phyloP scores from a whole-genome alignment of 768 basidiomycete species.

The Mycena latifolia region DNA sequence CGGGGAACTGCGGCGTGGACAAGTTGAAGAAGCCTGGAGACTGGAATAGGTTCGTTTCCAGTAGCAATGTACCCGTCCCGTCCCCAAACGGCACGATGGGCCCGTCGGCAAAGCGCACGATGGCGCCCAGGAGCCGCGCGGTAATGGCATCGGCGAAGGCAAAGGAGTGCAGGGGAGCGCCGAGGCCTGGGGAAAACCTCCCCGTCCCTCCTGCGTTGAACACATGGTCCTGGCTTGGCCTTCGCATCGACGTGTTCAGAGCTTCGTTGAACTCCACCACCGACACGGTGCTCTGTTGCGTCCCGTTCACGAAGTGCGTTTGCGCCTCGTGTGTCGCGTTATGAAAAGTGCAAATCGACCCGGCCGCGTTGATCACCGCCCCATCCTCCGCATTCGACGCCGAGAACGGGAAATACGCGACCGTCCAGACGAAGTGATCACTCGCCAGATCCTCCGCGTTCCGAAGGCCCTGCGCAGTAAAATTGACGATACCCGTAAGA shows the following conservation, averaged over 20 bases:
- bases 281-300: slow-evolving; percentile 2
- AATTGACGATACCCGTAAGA: no score
- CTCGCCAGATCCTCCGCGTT: no score
- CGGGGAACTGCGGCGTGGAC: neutral
- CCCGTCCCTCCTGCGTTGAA: neutral
- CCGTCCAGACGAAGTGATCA: no score
- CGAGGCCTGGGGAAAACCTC: neutral
- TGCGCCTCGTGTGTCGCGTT: slow-evolving; percentile 12
- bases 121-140: neutral
- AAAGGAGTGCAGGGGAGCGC: neutral
- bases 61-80: neutral
- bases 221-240: neutral
- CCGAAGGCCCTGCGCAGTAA: no score
- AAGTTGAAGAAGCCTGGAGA: neutral
- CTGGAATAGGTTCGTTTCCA: neutral
- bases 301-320: slow-evolving; percentile 17
- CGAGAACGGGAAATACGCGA: no score
- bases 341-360: slow-evolving; percentile 14
- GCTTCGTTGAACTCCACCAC: slow-evolving; percentile 17
- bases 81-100: neutral
- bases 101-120: neutral
- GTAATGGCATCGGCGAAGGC: neutral
- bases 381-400: neutral
- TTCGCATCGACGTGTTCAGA: neutral
- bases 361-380: slow-evolving; percentile 9